Evolutionary conservation across 2,329 filamentous ascomycete genomes (phyloP).

Genomic region (Alternaria ethzedia): DNA sequence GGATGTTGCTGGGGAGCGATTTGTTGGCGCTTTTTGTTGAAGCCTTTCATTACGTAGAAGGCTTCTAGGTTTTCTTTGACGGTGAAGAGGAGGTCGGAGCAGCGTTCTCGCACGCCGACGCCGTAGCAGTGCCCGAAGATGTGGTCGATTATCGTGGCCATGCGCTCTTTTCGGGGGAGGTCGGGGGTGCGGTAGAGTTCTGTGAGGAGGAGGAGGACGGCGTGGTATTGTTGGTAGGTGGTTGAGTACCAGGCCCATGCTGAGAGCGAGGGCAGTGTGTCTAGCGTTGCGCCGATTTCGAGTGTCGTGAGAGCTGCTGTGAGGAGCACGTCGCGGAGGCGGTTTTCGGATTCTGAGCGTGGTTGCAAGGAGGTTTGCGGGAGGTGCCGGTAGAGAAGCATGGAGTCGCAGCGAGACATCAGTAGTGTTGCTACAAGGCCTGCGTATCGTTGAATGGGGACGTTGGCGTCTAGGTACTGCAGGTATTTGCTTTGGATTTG

Average conservation of each 20-base stretch:
- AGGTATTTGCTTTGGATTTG: constrained; percentile 45
- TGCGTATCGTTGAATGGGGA: constrained; percentile 47
- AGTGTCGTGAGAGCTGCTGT: constrained; percentile 46
- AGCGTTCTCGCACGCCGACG: constrained; percentile 43
- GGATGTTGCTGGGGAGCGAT: constrained; percentile 37
- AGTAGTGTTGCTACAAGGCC: constrained; percentile 46
- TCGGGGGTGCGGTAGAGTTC: constrained; percentile 48
- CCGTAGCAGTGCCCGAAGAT: constrained; percentile 50
- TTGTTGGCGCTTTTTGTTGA: constrained; percentile 37
- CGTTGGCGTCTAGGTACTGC: constrained; percentile 39
- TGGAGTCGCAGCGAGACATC: constrained; percentile 49
- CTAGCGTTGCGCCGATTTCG: constrained; percentile 48
- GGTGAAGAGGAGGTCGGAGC: constrained; percentile 44
- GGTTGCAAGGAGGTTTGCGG: constrained; percentile 43
- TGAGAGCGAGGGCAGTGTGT: constrained; percentile 44
- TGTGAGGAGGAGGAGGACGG: constrained; percentile 45
- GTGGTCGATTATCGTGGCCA: constrained; percentile 49
- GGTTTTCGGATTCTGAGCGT: constrained; percentile 46
- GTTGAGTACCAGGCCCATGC: constrained; percentile 48
- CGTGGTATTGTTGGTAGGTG: constrained; percentile 49
- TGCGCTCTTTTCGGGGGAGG: constrained; percentile 43
- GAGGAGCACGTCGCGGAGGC: constrained; percentile 46
- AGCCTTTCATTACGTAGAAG: constrained; percentile 49
- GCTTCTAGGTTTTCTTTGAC: constrained; percentile 49
- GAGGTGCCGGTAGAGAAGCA: constrained; percentile 48